phyloP scores from a whole-genome alignment of 495 filamentous ascomycete species.

The Opeltia flavorubescens region DNA sequence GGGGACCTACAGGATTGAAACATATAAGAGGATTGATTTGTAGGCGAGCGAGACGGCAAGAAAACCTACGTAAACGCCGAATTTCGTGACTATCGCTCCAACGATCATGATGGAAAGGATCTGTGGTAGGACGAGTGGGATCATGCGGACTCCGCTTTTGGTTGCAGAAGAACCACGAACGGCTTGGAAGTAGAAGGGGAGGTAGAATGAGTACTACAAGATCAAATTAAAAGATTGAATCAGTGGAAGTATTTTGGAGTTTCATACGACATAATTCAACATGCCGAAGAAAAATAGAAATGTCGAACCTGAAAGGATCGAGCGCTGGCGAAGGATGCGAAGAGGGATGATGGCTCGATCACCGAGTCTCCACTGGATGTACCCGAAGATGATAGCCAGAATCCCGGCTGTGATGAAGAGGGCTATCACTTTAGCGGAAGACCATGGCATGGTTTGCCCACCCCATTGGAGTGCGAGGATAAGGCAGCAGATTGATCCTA shows the following conservation, averaged over 20 bases:
- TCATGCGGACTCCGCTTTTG: constrained; percentile 34
- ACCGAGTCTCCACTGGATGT: constrained; percentile 22
- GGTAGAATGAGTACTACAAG: constrained; percentile 26
- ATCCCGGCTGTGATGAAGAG: constrained; percentile 26
- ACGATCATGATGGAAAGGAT: constrained; percentile 20
- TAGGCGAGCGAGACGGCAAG: constrained; percentile 31
- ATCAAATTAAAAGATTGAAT: neutral
- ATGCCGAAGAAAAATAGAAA: constrained; percentile 16
- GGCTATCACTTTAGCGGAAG: constrained; percentile 28
- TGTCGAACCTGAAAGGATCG: constrained; percentile 20
- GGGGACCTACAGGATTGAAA: constrained; percentile 27
- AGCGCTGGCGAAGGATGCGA: constrained; percentile 22
- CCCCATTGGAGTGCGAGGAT: constrained; percentile 55
- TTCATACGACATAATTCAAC: constrained; percentile 25
- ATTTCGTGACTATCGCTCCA: constrained; percentile 20
- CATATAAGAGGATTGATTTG: neutral
- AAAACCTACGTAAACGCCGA: constrained; percentile 34
- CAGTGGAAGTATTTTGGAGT: constrained; percentile 13
- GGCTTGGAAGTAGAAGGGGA: constrained; percentile 48
- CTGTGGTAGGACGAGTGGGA: constrained; percentile 34
- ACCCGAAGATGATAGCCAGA: constrained; percentile 17
- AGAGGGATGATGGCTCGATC: constrained; percentile 27
- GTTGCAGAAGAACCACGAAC: constrained; percentile 30
- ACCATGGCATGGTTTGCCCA: constrained; percentile 40
- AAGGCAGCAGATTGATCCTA: constrained; percentile 35